These are phyloP conservation scores for Iris pallida DNA, from an alignment of 116 monocot species.

Conservation along the genomic window DNA sequence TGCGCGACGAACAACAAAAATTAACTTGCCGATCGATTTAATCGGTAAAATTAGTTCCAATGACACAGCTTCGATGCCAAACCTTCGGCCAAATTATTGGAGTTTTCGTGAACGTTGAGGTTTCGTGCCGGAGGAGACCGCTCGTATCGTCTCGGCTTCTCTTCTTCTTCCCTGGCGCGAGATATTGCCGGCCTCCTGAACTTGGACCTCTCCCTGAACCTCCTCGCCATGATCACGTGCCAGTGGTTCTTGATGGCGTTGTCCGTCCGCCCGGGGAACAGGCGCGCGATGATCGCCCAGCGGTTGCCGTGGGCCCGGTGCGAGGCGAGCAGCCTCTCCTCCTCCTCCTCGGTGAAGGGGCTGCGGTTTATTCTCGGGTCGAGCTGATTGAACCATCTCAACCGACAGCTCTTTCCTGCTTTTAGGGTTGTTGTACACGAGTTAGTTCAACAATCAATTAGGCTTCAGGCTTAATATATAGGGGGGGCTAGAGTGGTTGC, in stretches of 20 bases:
- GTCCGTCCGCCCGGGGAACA: conserved; percentile 53
- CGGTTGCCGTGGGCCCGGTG: conserved; percentile 49
- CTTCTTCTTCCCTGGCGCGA: not conserved
- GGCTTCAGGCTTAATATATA: not conserved
- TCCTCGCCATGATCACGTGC: conserved; percentile 66
- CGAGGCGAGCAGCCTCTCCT: conserved; percentile 39
- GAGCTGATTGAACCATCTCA: conserved; percentile 47
- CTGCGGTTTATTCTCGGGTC: conserved; percentile 38
- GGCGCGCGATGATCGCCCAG: conserved; percentile 45
- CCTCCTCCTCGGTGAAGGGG: conserved; percentile 58
- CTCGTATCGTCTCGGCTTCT: not conserved
- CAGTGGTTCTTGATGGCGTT: conserved; percentile 65
- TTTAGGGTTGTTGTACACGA: too few relatives aligned
- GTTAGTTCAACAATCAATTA: not conserved
- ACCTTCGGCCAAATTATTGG: too few relatives aligned
- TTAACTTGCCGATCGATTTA: too few relatives aligned
- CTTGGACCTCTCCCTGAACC: conserved; percentile 27
- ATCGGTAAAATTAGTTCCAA: too few relatives aligned
- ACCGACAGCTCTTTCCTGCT: conserved; percentile 38
- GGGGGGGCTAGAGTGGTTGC: too few relatives aligned
- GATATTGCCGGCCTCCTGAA: conserved; percentile 2
- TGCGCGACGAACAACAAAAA: too few relatives aligned
- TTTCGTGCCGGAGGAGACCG: not conserved
- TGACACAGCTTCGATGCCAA: too few relatives aligned
- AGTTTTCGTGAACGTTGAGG: not conserved